phyloP scores from a whole-genome alignment of 208 protist genomes.

The Acanthamoeba castellanii region DNA sequence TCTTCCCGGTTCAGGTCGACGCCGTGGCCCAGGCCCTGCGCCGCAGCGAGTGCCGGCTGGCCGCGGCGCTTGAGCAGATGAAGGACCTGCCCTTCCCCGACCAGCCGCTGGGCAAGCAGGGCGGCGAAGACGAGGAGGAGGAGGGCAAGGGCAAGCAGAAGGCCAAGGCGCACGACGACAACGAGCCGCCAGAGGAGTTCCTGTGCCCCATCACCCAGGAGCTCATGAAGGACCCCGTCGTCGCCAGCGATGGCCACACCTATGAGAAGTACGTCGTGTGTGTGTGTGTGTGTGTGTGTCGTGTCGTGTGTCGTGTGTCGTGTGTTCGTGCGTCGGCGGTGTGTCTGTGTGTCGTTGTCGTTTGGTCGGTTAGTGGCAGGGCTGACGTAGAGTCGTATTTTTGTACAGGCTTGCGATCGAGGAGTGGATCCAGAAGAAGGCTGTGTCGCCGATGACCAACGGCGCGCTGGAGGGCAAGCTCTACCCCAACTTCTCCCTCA shows the following conservation, averaged over 20 bases:
- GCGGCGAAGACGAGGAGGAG: background rate
- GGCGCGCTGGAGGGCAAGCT: constrained; percentile 27
- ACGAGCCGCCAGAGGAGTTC: constrained; percentile 63
- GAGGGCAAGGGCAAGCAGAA: constrained; percentile 47
- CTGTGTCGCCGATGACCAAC: constrained; percentile 58
- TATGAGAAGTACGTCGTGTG: constrained; percentile 43
- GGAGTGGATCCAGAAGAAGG: constrained; percentile 74
- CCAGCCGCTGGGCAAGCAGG: background rate
- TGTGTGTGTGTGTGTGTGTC: background rate
- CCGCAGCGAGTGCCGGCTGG: background rate
- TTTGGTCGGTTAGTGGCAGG: no score
- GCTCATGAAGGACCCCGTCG: constrained; percentile 72
- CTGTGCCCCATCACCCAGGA: constrained; percentile 73
- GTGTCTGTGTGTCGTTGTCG: no score
- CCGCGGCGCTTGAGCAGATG: constrained; percentile 23
- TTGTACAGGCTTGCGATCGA: background rate
- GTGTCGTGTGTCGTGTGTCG: no score
- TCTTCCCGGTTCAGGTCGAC: constrained; percentile 43
- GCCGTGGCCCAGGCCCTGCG: constrained; percentile 24
- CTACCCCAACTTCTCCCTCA: constrained; percentile 74
- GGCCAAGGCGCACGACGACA: background rate
- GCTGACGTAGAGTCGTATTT: no score
- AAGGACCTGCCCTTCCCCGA: constrained; percentile 40
- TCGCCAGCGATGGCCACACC: constrained; percentile 68
- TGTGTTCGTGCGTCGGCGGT: no score